These are phyloP conservation scores for Trichosporon sp. DNA, from an alignment of 1,284 basidiomycete genomes.

Conservation along the genomic window DNA sequence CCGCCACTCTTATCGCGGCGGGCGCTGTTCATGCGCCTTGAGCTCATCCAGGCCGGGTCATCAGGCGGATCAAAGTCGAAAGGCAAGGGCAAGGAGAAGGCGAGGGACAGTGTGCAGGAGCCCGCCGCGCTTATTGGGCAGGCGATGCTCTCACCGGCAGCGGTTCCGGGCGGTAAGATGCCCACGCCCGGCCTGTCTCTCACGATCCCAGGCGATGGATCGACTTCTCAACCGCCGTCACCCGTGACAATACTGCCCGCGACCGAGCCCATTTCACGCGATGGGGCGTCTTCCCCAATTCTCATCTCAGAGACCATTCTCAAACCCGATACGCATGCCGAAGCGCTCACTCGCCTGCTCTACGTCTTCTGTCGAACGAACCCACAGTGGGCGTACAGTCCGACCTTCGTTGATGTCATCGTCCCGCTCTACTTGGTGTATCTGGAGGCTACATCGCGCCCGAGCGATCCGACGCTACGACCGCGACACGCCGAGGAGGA, in stretches of 20 bases:
- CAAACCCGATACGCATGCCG: conserved; percentile 38
- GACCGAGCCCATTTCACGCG: conserved; percentile 8
- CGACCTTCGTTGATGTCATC: conserved; percentile 42
- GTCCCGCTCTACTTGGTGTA: conserved; percentile 43
- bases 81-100: conserved; percentile 17
- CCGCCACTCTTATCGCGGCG: conserved; percentile 10
- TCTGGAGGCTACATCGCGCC: conserved; percentile 14
- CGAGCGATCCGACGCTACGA: not conserved
- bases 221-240: conserved; percentile 13
- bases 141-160: not conserved
- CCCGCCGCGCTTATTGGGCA: not conserved
- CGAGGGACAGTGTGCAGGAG: conserved; percentile 1
- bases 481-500: conserved; percentile 35
- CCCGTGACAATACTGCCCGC: conserved; percentile 36
- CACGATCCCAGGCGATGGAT: conserved; percentile 13
- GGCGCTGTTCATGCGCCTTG: conserved; percentile 13
- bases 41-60: conserved; percentile 3
- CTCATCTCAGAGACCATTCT: conserved; percentile 21
- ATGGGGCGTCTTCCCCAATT: conserved; percentile 5
- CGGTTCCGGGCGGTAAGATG: not conserved
- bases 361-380: conserved; percentile 40
- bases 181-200: conserved; percentile 22
- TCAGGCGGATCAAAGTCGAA: not conserved
- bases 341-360: conserved; percentile 43
- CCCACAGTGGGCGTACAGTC: conserved; percentile 38